Evolutionary conservation across 129 eudicot species (phyloP), one percentile per base, ranked within the genome.

Genomic region (Erigeron canadensis): DNA sequence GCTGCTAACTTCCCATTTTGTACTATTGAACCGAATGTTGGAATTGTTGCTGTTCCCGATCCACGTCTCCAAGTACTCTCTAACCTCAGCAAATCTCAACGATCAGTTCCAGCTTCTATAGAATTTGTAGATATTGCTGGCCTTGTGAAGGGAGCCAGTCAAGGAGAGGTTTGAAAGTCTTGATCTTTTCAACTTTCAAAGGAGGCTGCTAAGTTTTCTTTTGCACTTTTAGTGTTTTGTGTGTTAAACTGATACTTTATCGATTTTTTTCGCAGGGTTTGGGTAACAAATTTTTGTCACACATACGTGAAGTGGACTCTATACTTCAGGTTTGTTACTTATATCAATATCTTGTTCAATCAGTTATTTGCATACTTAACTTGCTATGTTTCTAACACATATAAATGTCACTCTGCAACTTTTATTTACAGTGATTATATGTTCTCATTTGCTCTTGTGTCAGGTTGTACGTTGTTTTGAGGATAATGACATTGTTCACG

Each of bases 391-490:
- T 62, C 6, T 5, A 0, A 6, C 17, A 21, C 37, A 8, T 28
- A 17, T 60, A 60, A 34, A 70, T 8, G 0, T 56, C 28, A 41
- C 21, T 63, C 16, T 63, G 19, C 12, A 54, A 12, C 37, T 28
- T 10, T 56, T 44, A 28, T 56, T 28, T 7, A 28, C 21, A n/a
- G 28, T 23, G 18, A 41, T 23, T 11, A n/a, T 40, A 75, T 21
- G 17, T 47, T 75, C 70, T 58, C 21, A 5, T 17, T 68, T 47
- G 13, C 42, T 65, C 18, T 22, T 57, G 46, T 79, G 63, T 75
- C 77, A 94, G 99, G 99, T 94, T 73, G 99, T 94, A 15, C 97
- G 99, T 21, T 94, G 99, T 90, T 94, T 94, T 74, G 97, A 94
- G 80, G 99, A 94, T 74, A 84, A 94, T 74, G 99, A 94, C 80